Evolutionary conservation across 2,329 filamentous ascomycete genomes (phyloP), one percentile per base, ranked within the genome.

Genomic region (Rhynchosporium agropyri): DNA sequence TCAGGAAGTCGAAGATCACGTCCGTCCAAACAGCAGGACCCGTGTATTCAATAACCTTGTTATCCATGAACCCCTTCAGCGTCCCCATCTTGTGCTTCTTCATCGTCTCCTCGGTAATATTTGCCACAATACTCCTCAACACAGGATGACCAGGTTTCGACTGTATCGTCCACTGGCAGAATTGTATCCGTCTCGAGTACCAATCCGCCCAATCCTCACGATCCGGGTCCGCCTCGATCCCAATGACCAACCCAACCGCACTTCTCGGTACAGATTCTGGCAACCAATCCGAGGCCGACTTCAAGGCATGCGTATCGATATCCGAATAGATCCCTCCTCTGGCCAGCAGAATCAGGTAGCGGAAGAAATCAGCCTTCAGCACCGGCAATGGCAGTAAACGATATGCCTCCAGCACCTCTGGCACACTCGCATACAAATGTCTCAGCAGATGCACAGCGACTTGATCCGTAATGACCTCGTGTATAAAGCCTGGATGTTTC

Each of bases 81-180:
- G 82, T 81, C 26, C 90, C 90, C 7, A 79, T 77, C 60, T 80
- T 81, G 81, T 96, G 92, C 77, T 89, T 84, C 63, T 83, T 80
- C 56, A 98, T 80, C 0, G 93, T 90, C 74, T 93, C 86, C 67
- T 91, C 83, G 0, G 94, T 97, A 73, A 99, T 93, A 69, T 88
- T 89, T 13, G 89, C 83, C 38, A 99, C 92, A 65, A 97, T 85
- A 65, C 97, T 91, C 66, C 93, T 87, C 63, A 99, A 83, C 12
- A 97, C 87, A 0, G 95, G 95, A 75, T 99, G 95, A 10, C 95
- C 95, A 0, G 94, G 90, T 77, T 99, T 99, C 62, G 90, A 81
- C 77, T 98, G 94, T 67, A 99, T 97, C 1, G 95, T 99, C 95
- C 95, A 99, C 76, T 99, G 95, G 78, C 95, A 99, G 77, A 99